Conservation (phyloP, 2,329 filamentous ascomycete species). For the Talaromyces marneffei region DNA sequence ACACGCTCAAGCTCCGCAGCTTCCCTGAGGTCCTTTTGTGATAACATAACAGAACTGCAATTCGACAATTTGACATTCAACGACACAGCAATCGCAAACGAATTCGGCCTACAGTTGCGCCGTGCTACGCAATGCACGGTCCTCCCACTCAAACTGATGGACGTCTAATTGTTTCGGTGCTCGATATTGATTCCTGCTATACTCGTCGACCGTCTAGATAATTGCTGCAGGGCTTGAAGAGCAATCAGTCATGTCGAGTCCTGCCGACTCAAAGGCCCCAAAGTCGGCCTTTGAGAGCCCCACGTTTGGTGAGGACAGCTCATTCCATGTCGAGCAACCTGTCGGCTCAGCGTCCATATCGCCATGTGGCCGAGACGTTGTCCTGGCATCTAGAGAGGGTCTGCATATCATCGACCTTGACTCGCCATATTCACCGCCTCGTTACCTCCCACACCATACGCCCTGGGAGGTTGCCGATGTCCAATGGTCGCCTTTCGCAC, state of each 20-base stretch:
- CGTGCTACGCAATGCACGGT: slow-evolving; percentile 2
- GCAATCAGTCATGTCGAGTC: slow-evolving; percentile 25
- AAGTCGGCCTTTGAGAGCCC: slow-evolving; percentile 70
- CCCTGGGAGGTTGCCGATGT: slow-evolving; percentile 96
- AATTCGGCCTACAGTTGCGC: background rate
- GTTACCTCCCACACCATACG: slow-evolving; percentile 75
- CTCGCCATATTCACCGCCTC: slow-evolving; percentile 78
- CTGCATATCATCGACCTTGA: slow-evolving; percentile 89
- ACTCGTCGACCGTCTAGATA: background rate
- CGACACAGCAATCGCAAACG: background rate
- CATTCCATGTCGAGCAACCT: slow-evolving; percentile 70
- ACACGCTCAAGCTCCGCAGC: slow-evolving; percentile 8
- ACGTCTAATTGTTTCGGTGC: background rate
- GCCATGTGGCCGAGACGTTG: slow-evolving; percentile 82
- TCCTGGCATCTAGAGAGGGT: slow-evolving; percentile 82
- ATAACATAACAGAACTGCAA: background rate
- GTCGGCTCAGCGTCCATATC: slow-evolving; percentile 92
- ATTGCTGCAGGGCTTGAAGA: background rate
- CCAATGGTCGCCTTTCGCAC: slow-evolving; percentile 92
- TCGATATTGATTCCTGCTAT: background rate
- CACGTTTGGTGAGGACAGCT: slow-evolving; percentile 78
- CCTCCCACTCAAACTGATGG: background rate
- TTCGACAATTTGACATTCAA: background rate
- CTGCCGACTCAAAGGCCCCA: slow-evolving; percentile 34
- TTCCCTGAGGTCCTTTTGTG: background rate